phyloP scores from a whole-genome alignment of 768 basidiomycete genomes.

The Termitomyces sp. region DNA sequence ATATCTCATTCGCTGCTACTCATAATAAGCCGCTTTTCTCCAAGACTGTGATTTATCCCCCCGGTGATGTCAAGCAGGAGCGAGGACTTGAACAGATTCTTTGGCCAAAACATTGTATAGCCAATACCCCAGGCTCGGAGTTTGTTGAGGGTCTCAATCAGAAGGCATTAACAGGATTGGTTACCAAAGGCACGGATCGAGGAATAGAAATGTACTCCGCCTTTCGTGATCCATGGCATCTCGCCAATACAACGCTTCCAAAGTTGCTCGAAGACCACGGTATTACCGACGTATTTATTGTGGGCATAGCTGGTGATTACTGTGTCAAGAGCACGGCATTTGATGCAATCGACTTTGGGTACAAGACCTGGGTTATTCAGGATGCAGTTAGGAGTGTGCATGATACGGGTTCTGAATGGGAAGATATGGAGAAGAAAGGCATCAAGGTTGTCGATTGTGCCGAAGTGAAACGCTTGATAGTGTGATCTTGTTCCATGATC shows the following conservation, averaged over 20 bases:
- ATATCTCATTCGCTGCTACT: slow-evolving; percentile 67
- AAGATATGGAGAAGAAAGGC: slow-evolving; percentile 28
- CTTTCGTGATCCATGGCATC: slow-evolving; percentile 56
- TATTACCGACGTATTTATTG: slow-evolving; percentile 56
- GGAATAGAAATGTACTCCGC: slow-evolving; percentile 79
- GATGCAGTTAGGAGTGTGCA: slow-evolving; percentile 43
- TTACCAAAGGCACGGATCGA: slow-evolving; percentile 50
- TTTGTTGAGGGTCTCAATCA: slow-evolving; percentile 50
- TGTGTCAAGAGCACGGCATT: slow-evolving; percentile 62
- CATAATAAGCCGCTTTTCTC: slow-evolving; percentile 30
- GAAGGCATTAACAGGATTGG: slow-evolving; percentile 32
- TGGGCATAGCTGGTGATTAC: slow-evolving; percentile 73
- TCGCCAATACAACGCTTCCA: slow-evolving; percentile 42
- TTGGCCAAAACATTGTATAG: slow-evolving; percentile 82
- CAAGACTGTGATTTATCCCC: slow-evolving; percentile 36
- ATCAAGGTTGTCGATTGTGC: slow-evolving; percentile 24
- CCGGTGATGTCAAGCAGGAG: slow-evolving; percentile 26
- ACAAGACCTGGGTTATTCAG: slow-evolving; percentile 42
- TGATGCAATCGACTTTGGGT: slow-evolving; percentile 44
- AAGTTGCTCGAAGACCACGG: slow-evolving; percentile 30
- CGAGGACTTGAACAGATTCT: slow-evolving; percentile 45
- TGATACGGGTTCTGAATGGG: slow-evolving; percentile 27
- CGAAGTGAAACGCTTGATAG: slow-evolving; percentile 21
- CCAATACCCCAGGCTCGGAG: slow-evolving; percentile 50
- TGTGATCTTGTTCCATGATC: neutral